Evolutionary conservation across 2,329 filamentous ascomycete genomes (phyloP).

Genomic region (Geoglossum cookeanum): DNA sequence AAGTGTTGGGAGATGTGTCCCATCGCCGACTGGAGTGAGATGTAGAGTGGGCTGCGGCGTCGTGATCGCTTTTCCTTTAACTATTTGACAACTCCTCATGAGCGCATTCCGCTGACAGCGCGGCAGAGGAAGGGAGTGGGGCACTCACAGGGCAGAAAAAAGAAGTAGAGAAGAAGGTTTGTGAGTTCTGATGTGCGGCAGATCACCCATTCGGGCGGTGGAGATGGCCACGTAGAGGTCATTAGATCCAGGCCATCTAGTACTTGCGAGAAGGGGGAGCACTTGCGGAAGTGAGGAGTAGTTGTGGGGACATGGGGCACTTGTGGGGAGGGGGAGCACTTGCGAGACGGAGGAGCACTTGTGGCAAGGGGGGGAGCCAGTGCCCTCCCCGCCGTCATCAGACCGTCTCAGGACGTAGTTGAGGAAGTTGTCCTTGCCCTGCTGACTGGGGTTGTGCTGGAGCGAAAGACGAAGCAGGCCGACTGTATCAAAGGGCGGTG

Average conservation of each 20-base stretch:
- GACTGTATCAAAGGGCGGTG: background rate
- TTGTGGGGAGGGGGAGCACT: too few relatives aligned
- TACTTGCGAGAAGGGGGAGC: background rate
- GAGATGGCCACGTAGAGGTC: background rate
- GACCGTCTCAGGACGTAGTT: background rate
- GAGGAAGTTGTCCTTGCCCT: background rate
- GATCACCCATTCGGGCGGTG: background rate
- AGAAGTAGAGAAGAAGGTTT: background rate
- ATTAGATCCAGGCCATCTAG: background rate
- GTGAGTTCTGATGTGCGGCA: background rate
- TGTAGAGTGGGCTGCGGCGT: too few relatives aligned
- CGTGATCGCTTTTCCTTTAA: too few relatives aligned
- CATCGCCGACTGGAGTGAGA: too few relatives aligned
- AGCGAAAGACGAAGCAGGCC: background rate
- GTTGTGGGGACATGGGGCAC: too few relatives aligned
- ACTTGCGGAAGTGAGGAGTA: too few relatives aligned
- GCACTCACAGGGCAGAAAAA: background rate
- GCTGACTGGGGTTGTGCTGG: background rate
- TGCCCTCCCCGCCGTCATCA: background rate
- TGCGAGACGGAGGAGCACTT: too few relatives aligned
- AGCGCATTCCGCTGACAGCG: too few relatives aligned
- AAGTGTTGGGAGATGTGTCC: too few relatives aligned
- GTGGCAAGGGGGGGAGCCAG: background rate
- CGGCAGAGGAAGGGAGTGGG: too few relatives aligned
- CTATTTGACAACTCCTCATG: too few relatives aligned